Percentiles rank a stretch among this genome's conserved stretches.
Evolutionary conservation across 345 rosid genomes (phyloP).

Genomic region (Ceriops zippeliana): DNA sequence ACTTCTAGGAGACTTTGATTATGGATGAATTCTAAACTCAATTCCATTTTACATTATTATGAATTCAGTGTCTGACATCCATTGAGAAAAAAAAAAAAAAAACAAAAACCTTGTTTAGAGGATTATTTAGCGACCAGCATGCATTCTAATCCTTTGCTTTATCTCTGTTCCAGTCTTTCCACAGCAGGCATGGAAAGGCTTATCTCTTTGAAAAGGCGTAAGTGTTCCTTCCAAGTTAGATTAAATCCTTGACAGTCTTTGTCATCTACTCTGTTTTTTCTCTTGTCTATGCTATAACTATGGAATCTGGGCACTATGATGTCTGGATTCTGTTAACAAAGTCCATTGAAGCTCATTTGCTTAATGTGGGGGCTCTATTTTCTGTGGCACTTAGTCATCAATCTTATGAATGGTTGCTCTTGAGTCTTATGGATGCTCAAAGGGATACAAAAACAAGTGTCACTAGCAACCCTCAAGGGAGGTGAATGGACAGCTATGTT

Average conservation of each 20-base stretch:
- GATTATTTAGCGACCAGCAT: background rate
- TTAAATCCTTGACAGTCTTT: background rate
- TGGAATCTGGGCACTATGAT: background rate
- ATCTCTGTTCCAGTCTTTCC: slow-evolving; percentile 59
- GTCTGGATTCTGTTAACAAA: background rate
- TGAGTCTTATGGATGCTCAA: too few species aligned
- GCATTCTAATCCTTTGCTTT: slow-evolving; percentile 19
- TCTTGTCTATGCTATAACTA: background rate
- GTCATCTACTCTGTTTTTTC: background rate
- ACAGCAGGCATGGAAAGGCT: slow-evolving; percentile 69
- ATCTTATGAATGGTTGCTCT: too few species aligned
- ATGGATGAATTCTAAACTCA: background rate
- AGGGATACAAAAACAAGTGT: too few species aligned
- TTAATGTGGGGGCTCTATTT: background rate
- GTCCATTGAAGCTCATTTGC: background rate
- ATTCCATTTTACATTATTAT: background rate
- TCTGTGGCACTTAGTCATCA: too few species aligned
- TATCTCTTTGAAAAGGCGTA: slow-evolving; percentile 74
- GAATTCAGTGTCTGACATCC: background rate
- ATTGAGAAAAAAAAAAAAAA: too few species aligned
- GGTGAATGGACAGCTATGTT: too few species aligned
- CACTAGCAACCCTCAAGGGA: too few species aligned
- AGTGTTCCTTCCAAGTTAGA: slow-evolving; percentile 11
- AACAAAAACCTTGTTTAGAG: background rate
- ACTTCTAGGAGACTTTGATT: background rate